These are phyloP conservation scores for Acacia concinna DNA, from an alignment of 331 rosid genomes.

Conservation along the genomic window DNA sequence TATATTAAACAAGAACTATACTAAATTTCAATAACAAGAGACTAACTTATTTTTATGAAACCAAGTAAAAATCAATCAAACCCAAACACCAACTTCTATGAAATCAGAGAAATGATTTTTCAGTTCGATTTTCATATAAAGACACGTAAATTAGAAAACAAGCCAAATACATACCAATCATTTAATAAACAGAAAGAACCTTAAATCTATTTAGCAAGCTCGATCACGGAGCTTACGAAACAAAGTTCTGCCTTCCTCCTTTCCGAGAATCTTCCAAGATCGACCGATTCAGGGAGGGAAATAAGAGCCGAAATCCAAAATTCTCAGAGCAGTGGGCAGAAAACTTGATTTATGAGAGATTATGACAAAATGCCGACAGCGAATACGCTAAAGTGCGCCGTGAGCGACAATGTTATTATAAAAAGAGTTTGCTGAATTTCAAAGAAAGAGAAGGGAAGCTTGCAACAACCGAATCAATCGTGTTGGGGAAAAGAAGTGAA, in stretches of 20 bases:
- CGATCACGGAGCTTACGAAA: conserved; percentile 20
- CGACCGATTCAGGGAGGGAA: conserved; percentile 12
- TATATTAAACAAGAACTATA: background rate
- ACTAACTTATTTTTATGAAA: background rate
- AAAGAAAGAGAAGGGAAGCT: conserved; percentile 18
- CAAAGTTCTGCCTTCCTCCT: background rate
- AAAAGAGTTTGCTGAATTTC: conserved; percentile 4
- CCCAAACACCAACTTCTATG: background rate
- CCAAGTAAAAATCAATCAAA: background rate
- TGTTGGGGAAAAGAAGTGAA: background rate
- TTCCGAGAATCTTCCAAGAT: background rate
- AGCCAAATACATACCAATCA: conserved; percentile 30
- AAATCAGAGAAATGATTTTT: too few relatives aligned
- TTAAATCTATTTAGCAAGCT: conserved; percentile 5
- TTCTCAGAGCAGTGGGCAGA: background rate
- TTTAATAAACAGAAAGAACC: conserved; percentile 27
- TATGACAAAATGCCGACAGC: background rate
- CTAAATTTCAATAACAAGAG: background rate
- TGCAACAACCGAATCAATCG: background rate
- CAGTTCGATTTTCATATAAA: background rate
- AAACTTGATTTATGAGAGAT: background rate
- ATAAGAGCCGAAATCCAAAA: background rate
- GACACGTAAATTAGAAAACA: background rate
- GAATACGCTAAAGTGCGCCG: conserved; percentile 33
- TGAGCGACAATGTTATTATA: background rate